phyloP scores from a whole-genome alignment of 495 filamentous ascomycete species.

The Podospora appendiculata region DNA sequence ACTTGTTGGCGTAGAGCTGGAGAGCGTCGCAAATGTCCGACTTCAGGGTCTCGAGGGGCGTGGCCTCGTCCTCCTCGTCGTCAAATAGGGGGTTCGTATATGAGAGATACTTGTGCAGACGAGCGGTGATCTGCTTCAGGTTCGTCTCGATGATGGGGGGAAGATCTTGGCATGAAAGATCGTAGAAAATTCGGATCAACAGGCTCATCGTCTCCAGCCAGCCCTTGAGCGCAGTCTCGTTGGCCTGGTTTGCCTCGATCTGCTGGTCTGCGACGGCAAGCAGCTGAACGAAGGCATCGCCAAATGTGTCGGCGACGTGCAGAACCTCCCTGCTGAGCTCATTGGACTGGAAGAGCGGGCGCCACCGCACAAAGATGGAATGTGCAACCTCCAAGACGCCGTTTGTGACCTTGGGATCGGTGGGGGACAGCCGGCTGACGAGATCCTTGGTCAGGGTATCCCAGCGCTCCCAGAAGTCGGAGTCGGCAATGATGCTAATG shows the following conservation, averaged over 20 bases:
- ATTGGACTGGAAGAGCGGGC: constrained; percentile 85
- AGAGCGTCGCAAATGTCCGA: constrained; percentile 87
- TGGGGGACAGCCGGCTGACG: constrained; percentile 71
- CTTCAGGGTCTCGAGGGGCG: constrained; percentile 74
- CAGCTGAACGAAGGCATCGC: constrained; percentile 69
- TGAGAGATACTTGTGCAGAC: constrained; percentile 87
- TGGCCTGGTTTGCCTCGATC: constrained; percentile 65
- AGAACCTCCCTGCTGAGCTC: constrained; percentile 88
- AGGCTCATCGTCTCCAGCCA: constrained; percentile 78
- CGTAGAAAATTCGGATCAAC: constrained; percentile 84
- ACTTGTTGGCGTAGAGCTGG: constrained; percentile 84
- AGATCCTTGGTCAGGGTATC: constrained; percentile 84
- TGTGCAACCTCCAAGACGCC: constrained; percentile 95
- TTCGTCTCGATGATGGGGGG: constrained; percentile 89
- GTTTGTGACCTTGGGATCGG: constrained; percentile 74
- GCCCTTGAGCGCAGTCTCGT: constrained; percentile 62
- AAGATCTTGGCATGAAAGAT: constrained; percentile 93
- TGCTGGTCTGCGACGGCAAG: constrained; percentile 69
- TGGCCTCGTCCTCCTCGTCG: constrained; percentile 79
- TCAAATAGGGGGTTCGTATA: constrained; percentile 78
- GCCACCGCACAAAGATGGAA: constrained; percentile 95
- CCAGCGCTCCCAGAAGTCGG: constrained; percentile 95
- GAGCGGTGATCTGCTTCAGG: constrained; percentile 59
- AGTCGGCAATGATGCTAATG: constrained; percentile 93
- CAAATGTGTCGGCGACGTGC: constrained; percentile 82